Evolutionary conservation across 345 rosid species (phyloP).

Genomic region (Citrus cavaleriei): DNA sequence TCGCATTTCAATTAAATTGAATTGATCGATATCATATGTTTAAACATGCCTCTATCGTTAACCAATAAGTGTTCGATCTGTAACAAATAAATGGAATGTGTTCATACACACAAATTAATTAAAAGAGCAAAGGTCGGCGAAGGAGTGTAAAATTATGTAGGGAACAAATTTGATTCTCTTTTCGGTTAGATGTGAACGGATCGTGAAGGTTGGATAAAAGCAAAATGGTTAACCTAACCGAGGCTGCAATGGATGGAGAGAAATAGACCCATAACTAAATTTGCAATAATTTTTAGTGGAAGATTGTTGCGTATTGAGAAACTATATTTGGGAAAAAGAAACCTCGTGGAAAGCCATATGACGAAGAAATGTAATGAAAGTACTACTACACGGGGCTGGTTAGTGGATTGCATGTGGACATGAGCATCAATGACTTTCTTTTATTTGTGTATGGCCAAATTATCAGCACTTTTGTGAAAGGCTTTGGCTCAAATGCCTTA

Average conservation of each 20-base stretch:
- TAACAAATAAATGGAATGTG: neutral
- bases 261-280: slow-evolving; percentile 37
- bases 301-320: slow-evolving; percentile 10
- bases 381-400: neutral
- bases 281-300: neutral
- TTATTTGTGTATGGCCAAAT: neutral
- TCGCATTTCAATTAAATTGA: too few species aligned
- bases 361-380: neutral
- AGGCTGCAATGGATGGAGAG: neutral
- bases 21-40: too few species aligned
- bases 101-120: neutral
- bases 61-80: neutral
- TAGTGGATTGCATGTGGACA: slow-evolving; percentile 7
- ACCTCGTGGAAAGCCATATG: neutral
- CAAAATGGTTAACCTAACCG: slow-evolving; percentile 26
- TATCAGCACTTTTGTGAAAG: neutral
- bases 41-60: neutral
- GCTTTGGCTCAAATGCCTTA: neutral
- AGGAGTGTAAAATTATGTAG: neutral
- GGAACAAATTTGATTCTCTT: neutral
- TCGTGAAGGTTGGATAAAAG: neutral
- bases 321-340: neutral
- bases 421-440: slow-evolving; percentile 5
- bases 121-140: neutral
- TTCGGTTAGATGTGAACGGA: neutral